Conservation (phyloP, 495 filamentous ascomycete species). For the Tuber umbilicatum region DNA sequence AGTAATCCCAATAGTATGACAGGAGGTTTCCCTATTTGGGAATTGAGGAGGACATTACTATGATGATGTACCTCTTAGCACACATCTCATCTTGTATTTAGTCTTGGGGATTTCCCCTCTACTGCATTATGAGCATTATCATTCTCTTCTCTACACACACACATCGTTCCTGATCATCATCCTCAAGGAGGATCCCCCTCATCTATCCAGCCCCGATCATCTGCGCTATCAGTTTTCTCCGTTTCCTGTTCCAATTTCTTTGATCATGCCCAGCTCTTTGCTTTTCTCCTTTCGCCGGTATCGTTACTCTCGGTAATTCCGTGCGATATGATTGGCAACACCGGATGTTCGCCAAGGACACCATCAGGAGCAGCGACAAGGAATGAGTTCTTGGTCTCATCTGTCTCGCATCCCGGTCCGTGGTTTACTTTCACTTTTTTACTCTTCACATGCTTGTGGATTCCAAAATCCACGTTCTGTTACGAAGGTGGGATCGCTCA, state of each 20-base stretch:
- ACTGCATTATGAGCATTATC: no score
- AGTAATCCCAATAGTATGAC: no score
- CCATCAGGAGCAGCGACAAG: conserved; percentile 33
- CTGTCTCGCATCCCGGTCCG: conserved; percentile 22
- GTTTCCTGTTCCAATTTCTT: background rate
- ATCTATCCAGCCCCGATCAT: no score
- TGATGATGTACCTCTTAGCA: no score
- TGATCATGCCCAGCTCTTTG: conserved; percentile 15
- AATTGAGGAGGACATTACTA: no score
- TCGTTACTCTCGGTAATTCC: conserved; percentile 19
- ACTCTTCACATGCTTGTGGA: background rate
- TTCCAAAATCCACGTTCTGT: background rate
- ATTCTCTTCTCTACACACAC: no score
- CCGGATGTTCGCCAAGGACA: conserved; percentile 29
- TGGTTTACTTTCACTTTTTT: background rate
- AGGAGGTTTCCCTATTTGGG: no score
- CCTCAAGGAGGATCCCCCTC: no score
- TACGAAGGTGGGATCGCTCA: background rate
- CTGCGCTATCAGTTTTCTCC: no score
- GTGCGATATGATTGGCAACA: conserved; percentile 16
- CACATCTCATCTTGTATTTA: no score
- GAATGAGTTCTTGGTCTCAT: conserved; percentile 36
- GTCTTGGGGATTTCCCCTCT: no score
- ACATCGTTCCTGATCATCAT: no score
- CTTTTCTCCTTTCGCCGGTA: background rate